Conservation (phyloP, 371 early-diverging fungal genomes). For the Smittium culicis region DNA sequence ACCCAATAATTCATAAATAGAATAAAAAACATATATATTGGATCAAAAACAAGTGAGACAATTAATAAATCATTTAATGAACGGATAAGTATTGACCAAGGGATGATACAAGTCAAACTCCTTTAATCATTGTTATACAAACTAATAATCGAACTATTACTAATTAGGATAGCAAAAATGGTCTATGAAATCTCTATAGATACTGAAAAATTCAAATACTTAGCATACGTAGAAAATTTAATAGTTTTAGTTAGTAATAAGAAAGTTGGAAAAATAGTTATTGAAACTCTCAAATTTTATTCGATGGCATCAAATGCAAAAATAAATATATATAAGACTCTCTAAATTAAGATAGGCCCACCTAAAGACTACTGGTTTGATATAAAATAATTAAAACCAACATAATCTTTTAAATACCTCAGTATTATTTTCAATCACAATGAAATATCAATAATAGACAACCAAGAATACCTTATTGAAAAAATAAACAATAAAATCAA, state of each 20-base stretch:
- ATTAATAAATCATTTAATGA: background rate
- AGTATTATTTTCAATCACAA: background rate
- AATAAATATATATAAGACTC: background rate
- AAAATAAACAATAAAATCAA: background rate
- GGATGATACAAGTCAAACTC: background rate
- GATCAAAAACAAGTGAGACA: background rate
- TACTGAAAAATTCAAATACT: background rate
- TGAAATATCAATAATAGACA: background rate
- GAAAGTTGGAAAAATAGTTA: background rate
- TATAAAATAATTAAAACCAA: background rate
- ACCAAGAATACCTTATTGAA: background rate
- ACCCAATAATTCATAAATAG: background rate
- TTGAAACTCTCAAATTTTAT: background rate
- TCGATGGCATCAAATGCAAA: background rate
- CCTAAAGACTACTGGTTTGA: background rate
- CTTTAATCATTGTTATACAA: background rate
- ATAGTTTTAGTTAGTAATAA: background rate
- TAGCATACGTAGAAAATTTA: background rate
- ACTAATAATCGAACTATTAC: background rate
- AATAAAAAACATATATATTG: background rate
- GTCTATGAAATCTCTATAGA: background rate
- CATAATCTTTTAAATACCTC: background rate
- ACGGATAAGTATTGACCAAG: background rate
- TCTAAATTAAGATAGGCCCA: background rate
- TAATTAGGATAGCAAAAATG: background rate